Base-by-base conservation (phyloP, 1,139 yeast genomes). In the Wickerhamomyces sp. region DNA sequence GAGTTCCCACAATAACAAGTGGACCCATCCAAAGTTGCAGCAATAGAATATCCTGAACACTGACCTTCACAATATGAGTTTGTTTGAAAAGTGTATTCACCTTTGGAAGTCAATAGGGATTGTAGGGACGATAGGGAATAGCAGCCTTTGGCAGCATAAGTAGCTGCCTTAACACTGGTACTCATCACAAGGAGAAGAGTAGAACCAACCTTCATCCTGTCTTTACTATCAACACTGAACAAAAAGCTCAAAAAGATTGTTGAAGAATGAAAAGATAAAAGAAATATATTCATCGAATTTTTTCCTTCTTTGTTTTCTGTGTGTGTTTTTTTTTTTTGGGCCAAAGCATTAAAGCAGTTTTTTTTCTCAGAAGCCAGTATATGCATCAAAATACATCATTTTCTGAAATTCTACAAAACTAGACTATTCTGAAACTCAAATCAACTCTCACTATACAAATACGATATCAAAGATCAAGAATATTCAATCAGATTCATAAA, bases 1-100 rank as follows among this genome's bases (percentile, higher is more conserved):
- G 67, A 52, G 51, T 72, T 64, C 32, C 87, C 89, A 64, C 91
- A 84, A 58, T 74, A 82, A 58, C 91, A 84, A 26, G 69, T 61
- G 30, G 70, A 62, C 2, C 89, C 88, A 46, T 69, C 59, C 10
- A 70, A 60, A 35, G 81, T 62, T 1, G 85, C 90, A 10, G 78
- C 79, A 26, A 82, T 71, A 31, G 67, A 65, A 41, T 61, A 60
- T 5, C 73, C 79, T 2, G 59, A 35, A 59, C 87, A 81, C 47
- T 62, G 61, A 2, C 50, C 52, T 53, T 72, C 64, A 64, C 87
- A 81, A 58, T 76, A 68, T 3, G 74, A 71, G 30, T 78, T 69
- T 27, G 81, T 71, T 57, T 80, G 85, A 53, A 60, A 79, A 2
- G 61, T 63, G 61, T 70, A 75, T 1, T 39, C 31, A 1, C 59